Conservation (phyloP, 306 rosid species). For the Glycine tomentella region DNA sequence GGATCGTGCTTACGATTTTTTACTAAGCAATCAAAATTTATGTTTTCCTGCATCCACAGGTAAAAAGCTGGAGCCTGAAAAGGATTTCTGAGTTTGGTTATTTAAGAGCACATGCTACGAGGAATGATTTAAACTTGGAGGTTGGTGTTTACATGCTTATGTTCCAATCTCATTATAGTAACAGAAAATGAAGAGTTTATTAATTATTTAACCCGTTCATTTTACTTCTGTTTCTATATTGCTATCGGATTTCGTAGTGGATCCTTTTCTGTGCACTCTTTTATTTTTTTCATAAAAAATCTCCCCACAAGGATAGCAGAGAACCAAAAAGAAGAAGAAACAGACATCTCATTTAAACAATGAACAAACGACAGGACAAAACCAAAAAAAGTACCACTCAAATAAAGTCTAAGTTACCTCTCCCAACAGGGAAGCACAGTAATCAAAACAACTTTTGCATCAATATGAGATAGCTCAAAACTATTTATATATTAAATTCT, state of each 20-base stretch:
- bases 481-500: neutral
- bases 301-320: neutral
- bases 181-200: neutral
- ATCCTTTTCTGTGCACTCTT: too few relatives aligned
- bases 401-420: neutral
- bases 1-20: neutral
- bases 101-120: slow-evolving; percentile 15
- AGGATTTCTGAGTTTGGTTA: neutral
- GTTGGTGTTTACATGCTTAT: neutral
- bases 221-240: neutral
- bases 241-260: too few relatives aligned
- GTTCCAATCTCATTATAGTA: neutral
- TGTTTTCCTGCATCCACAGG: slow-evolving; percentile 43
- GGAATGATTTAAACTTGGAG: neutral
- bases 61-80: slow-evolving; percentile 62
- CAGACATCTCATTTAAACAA: neutral
- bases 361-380: neutral
- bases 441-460: slow-evolving; percentile 55
- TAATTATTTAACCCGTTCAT: neutral
- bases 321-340: neutral
- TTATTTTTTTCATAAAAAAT: too few relatives aligned
- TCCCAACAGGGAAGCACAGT: neutral
- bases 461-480: neutral
- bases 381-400: neutral
- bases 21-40: slow-evolving; percentile 13